phyloP scores from a whole-genome alignment of 2,329 filamentous ascomycete species.

The Fusarium hainanense region DNA sequence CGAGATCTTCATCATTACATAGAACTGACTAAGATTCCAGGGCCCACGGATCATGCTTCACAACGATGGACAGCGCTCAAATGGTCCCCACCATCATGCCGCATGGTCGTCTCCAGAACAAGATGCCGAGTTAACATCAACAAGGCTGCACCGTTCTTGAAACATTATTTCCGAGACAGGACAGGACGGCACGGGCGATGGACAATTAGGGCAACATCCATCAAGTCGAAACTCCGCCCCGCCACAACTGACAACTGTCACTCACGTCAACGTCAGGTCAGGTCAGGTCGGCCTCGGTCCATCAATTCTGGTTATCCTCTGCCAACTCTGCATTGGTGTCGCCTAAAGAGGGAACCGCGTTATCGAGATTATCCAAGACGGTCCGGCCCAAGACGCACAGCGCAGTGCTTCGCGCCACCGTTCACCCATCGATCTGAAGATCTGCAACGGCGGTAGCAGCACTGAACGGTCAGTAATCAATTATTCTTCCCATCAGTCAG shows the following conservation, averaged over 20 bases:
- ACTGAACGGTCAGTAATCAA: conserved; percentile 10
- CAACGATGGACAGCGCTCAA: conserved; percentile 3
- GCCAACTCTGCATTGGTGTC: conserved; percentile 12
- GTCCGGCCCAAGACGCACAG: conserved; percentile 19
- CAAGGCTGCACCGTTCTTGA: neutral
- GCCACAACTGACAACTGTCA: conserved; percentile 42
- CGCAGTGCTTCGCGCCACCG: conserved; percentile 30
- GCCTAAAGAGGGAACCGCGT: conserved; percentile 20
- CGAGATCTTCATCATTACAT: conserved; percentile 20
- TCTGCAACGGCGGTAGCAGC: conserved; percentile 10
- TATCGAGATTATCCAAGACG: conserved; percentile 28
- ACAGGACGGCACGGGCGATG: conserved; percentile 12
- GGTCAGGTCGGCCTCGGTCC: neutral
- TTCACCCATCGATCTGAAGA: conserved; percentile 27
- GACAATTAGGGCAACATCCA: conserved; percentile 5
- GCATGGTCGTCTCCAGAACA: neutral
- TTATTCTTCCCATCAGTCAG: conserved; percentile 4
- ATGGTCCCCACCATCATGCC: conserved; percentile 12
- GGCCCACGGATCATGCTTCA: conserved; percentile 26
- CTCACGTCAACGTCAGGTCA: conserved; percentile 20
- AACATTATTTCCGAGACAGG: conserved; percentile 19
- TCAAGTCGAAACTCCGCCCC: conserved; percentile 25
- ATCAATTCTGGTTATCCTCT: conserved; percentile 2
- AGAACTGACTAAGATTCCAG: conserved; percentile 33
- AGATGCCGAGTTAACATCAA: conserved; percentile 7